A percentile compares a stretch with the other conserved stretches of the same genome.
Evolutionary conservation across 2,329 filamentous ascomycete genomes (phyloP).

Genomic region (Penicillium rolfsii): DNA sequence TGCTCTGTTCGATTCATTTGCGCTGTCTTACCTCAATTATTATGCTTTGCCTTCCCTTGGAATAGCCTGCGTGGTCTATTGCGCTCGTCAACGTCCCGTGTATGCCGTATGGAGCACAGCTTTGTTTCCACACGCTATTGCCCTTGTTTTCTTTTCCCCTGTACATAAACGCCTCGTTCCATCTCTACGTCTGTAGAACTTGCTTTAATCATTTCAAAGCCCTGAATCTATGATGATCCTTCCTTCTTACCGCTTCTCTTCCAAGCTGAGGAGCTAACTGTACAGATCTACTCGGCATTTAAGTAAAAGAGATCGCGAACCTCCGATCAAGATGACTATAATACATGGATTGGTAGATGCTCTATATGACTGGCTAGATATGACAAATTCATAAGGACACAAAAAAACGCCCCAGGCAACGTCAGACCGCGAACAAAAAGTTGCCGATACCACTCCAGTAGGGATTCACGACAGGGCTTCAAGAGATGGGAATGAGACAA

Average conservation of each 20-base stretch:
- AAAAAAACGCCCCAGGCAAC: slow-evolving; percentile 2
- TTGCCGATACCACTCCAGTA: not conserved
- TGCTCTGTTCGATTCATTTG: not conserved
- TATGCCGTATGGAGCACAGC: not conserved
- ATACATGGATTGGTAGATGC: slow-evolving; percentile 20
- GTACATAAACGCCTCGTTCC: not conserved
- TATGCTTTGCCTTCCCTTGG: not conserved
- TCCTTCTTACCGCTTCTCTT: not conserved
- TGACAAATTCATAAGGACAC: slow-evolving; percentile 4
- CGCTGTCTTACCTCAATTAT: not conserved
- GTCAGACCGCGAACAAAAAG: not conserved
- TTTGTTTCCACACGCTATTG: not conserved
- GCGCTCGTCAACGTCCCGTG: not conserved
- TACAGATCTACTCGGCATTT: not conserved
- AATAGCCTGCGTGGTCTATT: not conserved
- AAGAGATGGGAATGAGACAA: slow-evolving; percentile 2
- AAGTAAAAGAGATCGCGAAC: not conserved
- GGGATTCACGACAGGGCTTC: not conserved
- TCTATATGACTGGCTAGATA: slow-evolving; percentile 17
- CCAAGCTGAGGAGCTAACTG: not conserved
- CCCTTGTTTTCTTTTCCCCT: not conserved
- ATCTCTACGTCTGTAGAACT: not conserved
- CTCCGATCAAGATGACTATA: slow-evolving; percentile 10
- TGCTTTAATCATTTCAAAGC: not conserved
- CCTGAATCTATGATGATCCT: slow-evolving; percentile 1